A percentile compares a stretch with the other conserved stretches of the same genome.
phyloP scores from a whole-genome alignment of 179 eudicot genomes.

The Sideroxylon spinosum region DNA sequence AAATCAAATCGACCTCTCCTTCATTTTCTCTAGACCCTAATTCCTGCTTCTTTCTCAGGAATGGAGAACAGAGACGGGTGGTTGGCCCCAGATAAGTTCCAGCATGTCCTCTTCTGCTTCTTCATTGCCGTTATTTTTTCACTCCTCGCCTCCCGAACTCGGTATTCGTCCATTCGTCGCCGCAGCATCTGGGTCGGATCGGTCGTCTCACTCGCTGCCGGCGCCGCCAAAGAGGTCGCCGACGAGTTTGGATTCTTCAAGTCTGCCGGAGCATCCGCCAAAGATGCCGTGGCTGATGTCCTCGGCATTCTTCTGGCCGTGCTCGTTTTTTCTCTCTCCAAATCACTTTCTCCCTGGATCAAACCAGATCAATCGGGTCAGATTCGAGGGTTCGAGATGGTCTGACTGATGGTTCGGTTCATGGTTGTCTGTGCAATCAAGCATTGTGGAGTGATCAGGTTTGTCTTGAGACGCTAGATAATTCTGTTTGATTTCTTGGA shows the following conservation, averaged over 20 bases:
- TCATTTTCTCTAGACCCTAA: neutral
- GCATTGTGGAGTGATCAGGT: conserved; percentile 11
- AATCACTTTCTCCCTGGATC: conserved; percentile 7
- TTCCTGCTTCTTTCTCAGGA: neutral
- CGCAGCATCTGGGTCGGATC: conserved; percentile 49
- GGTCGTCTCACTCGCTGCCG: conserved; percentile 56
- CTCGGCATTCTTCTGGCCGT: conserved; percentile 55
- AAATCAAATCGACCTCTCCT: neutral
- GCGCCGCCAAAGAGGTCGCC: conserved; percentile 85
- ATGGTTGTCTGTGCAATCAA: neutral
- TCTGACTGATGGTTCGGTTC: conserved; percentile 32
- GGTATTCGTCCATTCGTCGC: conserved; percentile 48
- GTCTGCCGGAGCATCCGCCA: conserved; percentile 84
- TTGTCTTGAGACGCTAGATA: neutral
- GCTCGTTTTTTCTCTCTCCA: conserved; percentile 29
- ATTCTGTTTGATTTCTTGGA: conserved; percentile 5
- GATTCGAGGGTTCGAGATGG: conserved; percentile 32
- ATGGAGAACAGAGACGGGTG: conserved; percentile 61
- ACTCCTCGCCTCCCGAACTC: conserved; percentile 39
- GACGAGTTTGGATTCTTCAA: conserved; percentile 76
- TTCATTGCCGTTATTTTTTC: conserved; percentile 50
- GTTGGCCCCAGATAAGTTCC: conserved; percentile 65
- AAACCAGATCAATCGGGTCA: conserved; percentile 20
- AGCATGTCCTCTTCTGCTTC: conserved; percentile 78
- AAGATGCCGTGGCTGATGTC: conserved; percentile 66